A percentile compares a stretch with the other conserved stretches of the same genome.
phyloP scores from a whole-genome alignment of 768 basidiomycete species.

The Piloderma croceum region DNA sequence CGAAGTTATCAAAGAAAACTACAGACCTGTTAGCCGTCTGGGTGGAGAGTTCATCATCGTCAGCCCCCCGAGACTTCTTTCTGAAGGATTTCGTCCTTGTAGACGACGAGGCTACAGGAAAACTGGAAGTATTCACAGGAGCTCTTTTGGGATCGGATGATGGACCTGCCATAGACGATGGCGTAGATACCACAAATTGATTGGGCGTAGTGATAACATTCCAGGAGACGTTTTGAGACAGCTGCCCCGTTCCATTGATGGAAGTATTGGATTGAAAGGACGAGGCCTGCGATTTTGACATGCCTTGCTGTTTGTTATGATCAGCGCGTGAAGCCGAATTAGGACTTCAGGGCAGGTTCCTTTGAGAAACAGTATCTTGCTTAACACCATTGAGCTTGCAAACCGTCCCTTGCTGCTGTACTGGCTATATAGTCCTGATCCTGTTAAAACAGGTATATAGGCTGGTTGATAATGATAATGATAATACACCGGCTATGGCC shows the following conservation, averaged over 20 bases:
- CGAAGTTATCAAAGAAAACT: not conserved
- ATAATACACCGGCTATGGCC: too few relatives aligned
- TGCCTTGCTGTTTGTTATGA: conserved; percentile 30
- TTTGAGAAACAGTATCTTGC: too few relatives aligned
- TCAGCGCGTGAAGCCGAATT: too few relatives aligned
- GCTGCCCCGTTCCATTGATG: not conserved
- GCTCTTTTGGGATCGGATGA: conserved; percentile 11
- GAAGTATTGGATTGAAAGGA: conserved; percentile 9
- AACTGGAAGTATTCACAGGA: conserved; percentile 2
- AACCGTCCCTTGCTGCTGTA: too few relatives aligned
- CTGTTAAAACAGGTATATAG: too few relatives aligned
- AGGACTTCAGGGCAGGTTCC: too few relatives aligned
- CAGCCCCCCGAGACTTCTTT: conserved; percentile 36
- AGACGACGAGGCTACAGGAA: too few relatives aligned
- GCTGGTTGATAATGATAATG: too few relatives aligned
- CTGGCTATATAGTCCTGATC: too few relatives aligned
- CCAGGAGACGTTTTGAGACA: conserved; percentile 6
- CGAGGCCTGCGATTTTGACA: conserved; percentile 24
- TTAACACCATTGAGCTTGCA: too few relatives aligned
- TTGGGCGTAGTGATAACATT: too few relatives aligned
- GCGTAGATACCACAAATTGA: too few relatives aligned
- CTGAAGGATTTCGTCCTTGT: conserved; percentile 19
- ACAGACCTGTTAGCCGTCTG: conserved; percentile 48
- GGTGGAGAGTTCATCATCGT: conserved; percentile 46
- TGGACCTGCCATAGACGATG: conserved; percentile 21